A percentile compares a stretch with the other conserved stretches of the same genome.
phyloP scores from a whole-genome alignment of 169 alveolate genomes.

The Plasmodium reichenowi region DNA sequence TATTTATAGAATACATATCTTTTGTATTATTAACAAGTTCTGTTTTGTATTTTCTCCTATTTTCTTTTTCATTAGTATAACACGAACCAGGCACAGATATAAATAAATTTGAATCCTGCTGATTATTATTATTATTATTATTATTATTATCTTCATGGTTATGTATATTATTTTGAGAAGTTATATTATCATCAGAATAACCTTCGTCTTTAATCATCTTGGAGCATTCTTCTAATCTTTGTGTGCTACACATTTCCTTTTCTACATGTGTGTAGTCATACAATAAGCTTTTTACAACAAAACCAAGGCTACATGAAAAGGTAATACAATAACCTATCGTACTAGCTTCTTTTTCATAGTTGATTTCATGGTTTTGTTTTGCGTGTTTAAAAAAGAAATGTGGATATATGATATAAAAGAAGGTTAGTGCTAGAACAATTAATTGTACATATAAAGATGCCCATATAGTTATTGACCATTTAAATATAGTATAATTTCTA shows the following conservation, averaged over 20 bases:
- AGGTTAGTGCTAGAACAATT: slow-evolving; percentile 13
- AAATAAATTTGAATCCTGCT: neutral
- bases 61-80: neutral
- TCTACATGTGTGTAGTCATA: slow-evolving; percentile 75
- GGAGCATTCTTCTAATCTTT: slow-evolving; percentile 61
- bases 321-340: slow-evolving; percentile 46
- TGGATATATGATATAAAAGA: slow-evolving; percentile 56
- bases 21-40: neutral
- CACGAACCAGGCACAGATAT: no score
- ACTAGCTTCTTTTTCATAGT: neutral
- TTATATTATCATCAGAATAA: neutral
- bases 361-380: neutral
- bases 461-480: slow-evolving; percentile 62
- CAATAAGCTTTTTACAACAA: slow-evolving; percentile 16
- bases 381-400: neutral
- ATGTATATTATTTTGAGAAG: neutral
- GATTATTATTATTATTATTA: no score
- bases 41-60: neutral
- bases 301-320: slow-evolving; percentile 52
- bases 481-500: slow-evolving; percentile 31
- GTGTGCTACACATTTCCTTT: slow-evolving; percentile 81
- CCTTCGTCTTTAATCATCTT: slow-evolving; percentile 20
- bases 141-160: neutral
- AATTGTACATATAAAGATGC: slow-evolving; percentile 61
- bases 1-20: neutral